phyloP scores from a whole-genome alignment of 306 rosid genomes.

The Ceratonia siliqua region DNA sequence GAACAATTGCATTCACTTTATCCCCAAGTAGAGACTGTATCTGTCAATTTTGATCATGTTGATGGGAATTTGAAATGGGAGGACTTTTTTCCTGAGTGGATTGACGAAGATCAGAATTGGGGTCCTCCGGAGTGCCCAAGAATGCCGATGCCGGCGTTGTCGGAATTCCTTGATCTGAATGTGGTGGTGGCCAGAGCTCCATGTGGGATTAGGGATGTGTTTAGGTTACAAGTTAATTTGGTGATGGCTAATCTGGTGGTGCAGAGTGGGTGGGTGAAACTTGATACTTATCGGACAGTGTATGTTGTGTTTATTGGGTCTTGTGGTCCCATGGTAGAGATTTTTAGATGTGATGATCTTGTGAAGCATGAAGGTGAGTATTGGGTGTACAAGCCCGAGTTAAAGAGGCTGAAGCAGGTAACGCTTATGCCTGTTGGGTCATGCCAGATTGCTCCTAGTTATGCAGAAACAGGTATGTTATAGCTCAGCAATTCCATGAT shows the following conservation, averaged over 20 bases:
- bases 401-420: conserved; percentile 53
- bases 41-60: conserved; percentile 42
- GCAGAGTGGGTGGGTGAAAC: conserved; percentile 47
- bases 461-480: conserved; percentile 54
- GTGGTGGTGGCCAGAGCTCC: conserved; percentile 61
- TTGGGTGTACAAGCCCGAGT: conserved; percentile 64
- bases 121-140: conserved; percentile 48
- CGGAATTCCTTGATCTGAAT: conserved; percentile 45
- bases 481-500: background rate
- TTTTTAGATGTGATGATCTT: conserved; percentile 70
- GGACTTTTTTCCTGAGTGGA: conserved; percentile 62
- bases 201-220: conserved; percentile 60
- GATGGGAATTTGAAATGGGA: conserved; percentile 42
- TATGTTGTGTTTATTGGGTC: conserved; percentile 64
- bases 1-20: conserved; percentile 21
- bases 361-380: conserved; percentile 43
- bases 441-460: conserved; percentile 62
- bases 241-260: conserved; percentile 69
- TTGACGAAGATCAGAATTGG: conserved; percentile 54
- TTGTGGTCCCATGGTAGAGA: conserved; percentile 75
- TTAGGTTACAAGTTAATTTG: conserved; percentile 65
- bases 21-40: conserved; percentile 27
- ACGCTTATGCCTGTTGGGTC: conserved; percentile 69
- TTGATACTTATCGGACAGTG: conserved; percentile 45
- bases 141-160: conserved; percentile 51